Base-by-base conservation (phyloP, 495 filamentous ascomycete species). In the Beverwykella pulmonaria region DNA sequence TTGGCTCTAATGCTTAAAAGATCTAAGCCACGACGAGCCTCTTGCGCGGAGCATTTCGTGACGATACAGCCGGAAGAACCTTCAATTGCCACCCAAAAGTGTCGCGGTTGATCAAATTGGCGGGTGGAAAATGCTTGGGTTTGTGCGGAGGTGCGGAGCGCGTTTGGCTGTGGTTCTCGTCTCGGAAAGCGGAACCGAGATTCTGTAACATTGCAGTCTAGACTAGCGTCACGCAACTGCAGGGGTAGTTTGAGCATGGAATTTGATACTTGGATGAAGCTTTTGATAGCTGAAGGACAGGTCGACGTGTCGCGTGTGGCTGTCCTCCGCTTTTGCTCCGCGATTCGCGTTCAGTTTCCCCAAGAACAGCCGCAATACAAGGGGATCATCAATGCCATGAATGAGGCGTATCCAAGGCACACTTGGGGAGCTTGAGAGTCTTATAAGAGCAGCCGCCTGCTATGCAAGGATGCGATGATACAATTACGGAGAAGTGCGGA, bases 181-280 rank as follows among this genome's bases (percentile, higher is more conserved):
- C 52, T 61, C 47, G 48, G 58, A 50, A 50, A 25, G 58, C 48
- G 25, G 14, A 61, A 27, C 44, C 58, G 58, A 61, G 46, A 34
- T 8, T 53, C 47, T 61, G 58, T 53, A 23, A 61, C 58, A 36
- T 34, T 52, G 58, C 22, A 48, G 20, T 34, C 22, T 14, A 50
- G 15, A 26, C 19, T 15, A 46, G 25, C 23, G 58, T 61, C 26
- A 50, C 58, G 58, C 25, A 25, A 26, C 32, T 23, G 48, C 30
- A 50, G 41, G 58, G 58, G 6, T n/a, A 2, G 58, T 61, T 53
- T 61, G 44, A 53, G 41, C 20, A 53, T 29, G 20, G 19, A 1
- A 27, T 39, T n/a, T 61, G 58, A 61, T 27, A 61, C 58, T 1
- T 48, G 47, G 58, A 50, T 53, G 58, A 61, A 52, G 58, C 58